phyloP scores from a whole-genome alignment of 495 filamentous ascomycete genomes.

The Schizothecium vesticola region DNA sequence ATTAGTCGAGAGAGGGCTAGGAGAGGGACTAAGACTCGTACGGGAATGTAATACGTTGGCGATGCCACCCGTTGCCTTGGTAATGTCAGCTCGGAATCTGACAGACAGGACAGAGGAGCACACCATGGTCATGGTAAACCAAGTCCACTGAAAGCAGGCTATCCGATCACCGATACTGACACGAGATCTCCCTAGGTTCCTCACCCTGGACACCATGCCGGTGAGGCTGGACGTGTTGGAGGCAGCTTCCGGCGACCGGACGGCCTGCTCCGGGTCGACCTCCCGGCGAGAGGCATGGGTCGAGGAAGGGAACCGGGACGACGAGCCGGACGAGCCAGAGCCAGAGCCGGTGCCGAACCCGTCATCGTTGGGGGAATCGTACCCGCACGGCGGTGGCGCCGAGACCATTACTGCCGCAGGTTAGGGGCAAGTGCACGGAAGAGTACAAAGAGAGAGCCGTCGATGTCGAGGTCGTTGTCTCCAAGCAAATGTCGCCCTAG shows the following conservation, averaged over 20 bases:
- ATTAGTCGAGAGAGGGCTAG: neutral
- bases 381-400: neutral
- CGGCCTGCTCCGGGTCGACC: neutral
- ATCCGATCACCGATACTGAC: conserved; percentile 43
- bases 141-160: conserved; percentile 55
- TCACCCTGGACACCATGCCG: conserved; percentile 25
- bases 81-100: neutral
- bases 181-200: conserved; percentile 19
- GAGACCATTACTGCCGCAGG: neutral
- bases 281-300: neutral
- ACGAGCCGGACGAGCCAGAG: neutral
- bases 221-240: conserved; percentile 25
- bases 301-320: neutral
- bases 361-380: conserved; percentile 13
- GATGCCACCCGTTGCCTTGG: conserved; percentile 70
- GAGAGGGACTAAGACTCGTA: conserved; percentile 32
- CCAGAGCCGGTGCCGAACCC: neutral
- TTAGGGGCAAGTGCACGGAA: neutral
- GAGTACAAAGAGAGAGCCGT: neutral
- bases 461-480: neutral
- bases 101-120: neutral
- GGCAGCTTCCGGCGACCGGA: neutral
- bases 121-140: conserved; percentile 70
- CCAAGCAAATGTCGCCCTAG: neutral
- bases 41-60: conserved; percentile 70